Evolutionary conservation across 257 asterid species (phyloP).

Genomic region (Fraxinus excelsior): DNA sequence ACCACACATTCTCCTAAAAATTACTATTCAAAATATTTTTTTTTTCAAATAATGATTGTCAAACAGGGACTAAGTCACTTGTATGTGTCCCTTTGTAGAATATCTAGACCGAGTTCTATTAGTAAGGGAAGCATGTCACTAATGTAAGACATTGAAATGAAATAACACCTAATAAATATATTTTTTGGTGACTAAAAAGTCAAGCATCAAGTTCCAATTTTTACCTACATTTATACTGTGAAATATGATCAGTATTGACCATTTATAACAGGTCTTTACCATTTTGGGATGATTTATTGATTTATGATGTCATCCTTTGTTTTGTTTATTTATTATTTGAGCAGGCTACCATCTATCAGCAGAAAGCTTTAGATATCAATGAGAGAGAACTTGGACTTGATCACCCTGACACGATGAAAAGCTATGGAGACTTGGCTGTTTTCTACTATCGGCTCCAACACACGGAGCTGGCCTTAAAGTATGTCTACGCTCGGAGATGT

Average conservation of each 20-base stretch:
- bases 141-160: too few relatives aligned
- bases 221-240: too few relatives aligned
- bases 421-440: constrained; percentile 82
- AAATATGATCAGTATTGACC: background rate
- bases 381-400: constrained; percentile 87
- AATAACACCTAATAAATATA: too few relatives aligned
- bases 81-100: too few relatives aligned
- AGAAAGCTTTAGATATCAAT: constrained; percentile 77
- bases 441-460: constrained; percentile 82
- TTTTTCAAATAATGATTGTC: too few relatives aligned
- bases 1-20: too few relatives aligned
- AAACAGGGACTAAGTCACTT: too few relatives aligned
- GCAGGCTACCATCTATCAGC: constrained; percentile 83
- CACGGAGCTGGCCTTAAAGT: constrained; percentile 65
- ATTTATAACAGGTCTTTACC: background rate
- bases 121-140: too few relatives aligned
- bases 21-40: too few relatives aligned
- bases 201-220: background rate
- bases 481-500: constrained; percentile 2
- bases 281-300: constrained; percentile 5
- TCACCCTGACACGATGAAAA: constrained; percentile 87
- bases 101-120: too few relatives aligned
- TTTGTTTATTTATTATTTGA: constrained; percentile 10
- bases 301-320: constrained; percentile 16
- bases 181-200: background rate